A percentile compares a stretch with the other conserved stretches of the same genome.
These are phyloP conservation scores for Stylosanthes scabra DNA, from an alignment of 331 rosid genomes.

Conservation along the genomic window DNA sequence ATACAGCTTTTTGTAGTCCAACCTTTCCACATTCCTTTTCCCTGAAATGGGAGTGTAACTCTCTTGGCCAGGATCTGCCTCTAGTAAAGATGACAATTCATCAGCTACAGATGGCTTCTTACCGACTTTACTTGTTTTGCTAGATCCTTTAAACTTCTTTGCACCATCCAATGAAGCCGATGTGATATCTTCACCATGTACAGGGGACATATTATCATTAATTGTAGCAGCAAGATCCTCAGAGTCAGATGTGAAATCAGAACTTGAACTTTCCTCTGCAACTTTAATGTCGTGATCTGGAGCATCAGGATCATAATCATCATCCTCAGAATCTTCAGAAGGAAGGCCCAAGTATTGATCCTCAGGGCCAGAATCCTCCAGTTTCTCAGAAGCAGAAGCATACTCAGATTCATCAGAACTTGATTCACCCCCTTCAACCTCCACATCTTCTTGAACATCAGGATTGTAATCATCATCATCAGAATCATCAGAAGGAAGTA, in stretches of 20 bases:
- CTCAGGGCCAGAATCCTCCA: conserved; percentile 56
- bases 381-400: conserved; percentile 80
- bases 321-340: conserved; percentile 95
- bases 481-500: conserved; percentile 92
- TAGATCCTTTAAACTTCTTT: conserved; percentile 43
- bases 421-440: conserved; percentile 60
- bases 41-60: conserved; percentile 54
- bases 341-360: conserved; percentile 78
- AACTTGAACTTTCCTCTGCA: conserved; percentile 72
- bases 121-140: conserved; percentile 43
- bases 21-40: conserved; percentile 71
- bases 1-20: conserved; percentile 95
- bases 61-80: conserved; percentile 59
- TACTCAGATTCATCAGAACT: conserved; percentile 79
- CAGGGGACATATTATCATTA: conserved; percentile 44
- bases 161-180: conserved; percentile 40
- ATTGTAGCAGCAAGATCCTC: conserved; percentile 83
- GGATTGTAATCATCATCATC: conserved; percentile 93
- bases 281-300: conserved; percentile 47
- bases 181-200: conserved; percentile 42
- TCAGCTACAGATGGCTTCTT: conserved; percentile 57
- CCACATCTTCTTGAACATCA: conserved; percentile 64
- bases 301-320: conserved; percentile 73
- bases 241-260: conserved; percentile 93
- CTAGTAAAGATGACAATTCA: conserved; percentile 63